Conservation (phyloP, 169 alveolate species). For the Babesia bovis region DNA sequence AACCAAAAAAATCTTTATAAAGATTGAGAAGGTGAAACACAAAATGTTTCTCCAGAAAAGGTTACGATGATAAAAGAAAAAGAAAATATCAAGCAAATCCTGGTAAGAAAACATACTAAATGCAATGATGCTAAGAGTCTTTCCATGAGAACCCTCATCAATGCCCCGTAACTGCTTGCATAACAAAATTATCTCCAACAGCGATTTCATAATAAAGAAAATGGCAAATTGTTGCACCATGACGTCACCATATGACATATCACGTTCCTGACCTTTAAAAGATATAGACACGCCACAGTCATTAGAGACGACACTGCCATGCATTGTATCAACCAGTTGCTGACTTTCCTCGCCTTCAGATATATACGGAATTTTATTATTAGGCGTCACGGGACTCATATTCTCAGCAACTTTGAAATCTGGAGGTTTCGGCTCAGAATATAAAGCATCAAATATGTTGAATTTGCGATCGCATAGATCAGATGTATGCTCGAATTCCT, state of each 20-base stretch:
- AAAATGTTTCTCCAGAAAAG: conserved; percentile 33
- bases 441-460: conserved; percentile 33
- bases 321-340: conserved; percentile 18
- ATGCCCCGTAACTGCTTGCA: conserved; percentile 27
- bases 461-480: conserved; percentile 14
- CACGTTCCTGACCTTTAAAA: conserved; percentile 51
- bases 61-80: conserved; percentile 67
- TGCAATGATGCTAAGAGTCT: conserved; percentile 59
- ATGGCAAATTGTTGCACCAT: conserved; percentile 1
- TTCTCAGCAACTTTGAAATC: conserved; percentile 11
- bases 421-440: conserved; percentile 7
- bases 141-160: conserved; percentile 45
- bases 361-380: neutral
- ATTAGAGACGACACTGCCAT: conserved; percentile 9
- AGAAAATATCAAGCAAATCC: conserved; percentile 69
- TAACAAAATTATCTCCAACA: conserved; percentile 22
- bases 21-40: conserved; percentile 44
- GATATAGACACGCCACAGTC: conserved; percentile 33
- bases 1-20: conserved; percentile 63
- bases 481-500: conserved; percentile 43
- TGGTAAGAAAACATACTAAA: conserved; percentile 66
- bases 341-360: neutral
- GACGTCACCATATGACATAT: conserved; percentile 17
- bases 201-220: conserved; percentile 10
- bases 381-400: neutral